Evolutionary conservation across 768 basidiomycete genomes (phyloP).

Genomic region (Termitomyces sp.): DNA sequence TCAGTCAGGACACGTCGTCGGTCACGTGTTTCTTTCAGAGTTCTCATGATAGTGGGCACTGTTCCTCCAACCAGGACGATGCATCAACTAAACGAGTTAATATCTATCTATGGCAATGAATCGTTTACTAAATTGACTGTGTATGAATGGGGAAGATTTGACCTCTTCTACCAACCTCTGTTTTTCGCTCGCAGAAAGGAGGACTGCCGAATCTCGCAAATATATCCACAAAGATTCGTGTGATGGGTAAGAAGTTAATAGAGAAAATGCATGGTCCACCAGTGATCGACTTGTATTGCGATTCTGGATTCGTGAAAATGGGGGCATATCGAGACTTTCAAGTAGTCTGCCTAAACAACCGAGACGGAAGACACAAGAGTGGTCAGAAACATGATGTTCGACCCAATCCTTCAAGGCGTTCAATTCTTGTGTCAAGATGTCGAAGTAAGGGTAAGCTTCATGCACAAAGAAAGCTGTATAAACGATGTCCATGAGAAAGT

Average conservation of each 20-base stretch:
- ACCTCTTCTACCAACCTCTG: constrained; percentile 3
- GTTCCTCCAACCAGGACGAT: background rate
- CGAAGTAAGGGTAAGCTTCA: constrained; percentile 18
- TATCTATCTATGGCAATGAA: background rate
- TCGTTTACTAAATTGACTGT: constrained; percentile 1
- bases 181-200: constrained; percentile 1
- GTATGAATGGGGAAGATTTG: background rate
- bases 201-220: constrained; percentile 25
- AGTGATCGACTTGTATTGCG: constrained; percentile 9
- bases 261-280: constrained; percentile 38
- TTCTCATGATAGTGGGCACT: too few relatives aligned
- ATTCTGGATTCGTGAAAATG: background rate
- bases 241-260: constrained; percentile 44
- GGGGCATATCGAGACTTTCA: constrained; percentile 13
- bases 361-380: constrained; percentile 56
- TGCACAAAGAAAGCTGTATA: constrained; percentile 11
- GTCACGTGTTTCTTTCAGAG: constrained; percentile 13
- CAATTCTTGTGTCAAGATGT: constrained; percentile 34
- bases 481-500: constrained; percentile 36
- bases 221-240: constrained; percentile 67
- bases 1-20: constrained; percentile 13
- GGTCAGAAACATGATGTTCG: constrained; percentile 59
- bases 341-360: constrained; percentile 30
- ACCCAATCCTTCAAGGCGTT: constrained; percentile 43
- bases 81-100: background rate